These are phyloP conservation scores for Curvularia hawaiiensis DNA, from an alignment of 2,329 filamentous ascomycete genomes.

Conservation along the genomic window DNA sequence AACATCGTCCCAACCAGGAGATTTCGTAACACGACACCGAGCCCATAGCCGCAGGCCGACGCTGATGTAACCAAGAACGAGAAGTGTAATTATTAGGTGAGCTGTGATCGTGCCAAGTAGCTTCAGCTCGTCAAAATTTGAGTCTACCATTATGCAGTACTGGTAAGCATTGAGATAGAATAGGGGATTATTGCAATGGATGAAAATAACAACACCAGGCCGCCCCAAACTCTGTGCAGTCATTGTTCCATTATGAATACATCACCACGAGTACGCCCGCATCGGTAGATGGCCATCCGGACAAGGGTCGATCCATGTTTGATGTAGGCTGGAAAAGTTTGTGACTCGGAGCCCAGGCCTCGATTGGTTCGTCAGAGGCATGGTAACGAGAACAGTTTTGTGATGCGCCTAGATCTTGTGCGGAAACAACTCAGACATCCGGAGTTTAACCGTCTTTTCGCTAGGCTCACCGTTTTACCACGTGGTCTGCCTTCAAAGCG, in stretches of 20 bases:
- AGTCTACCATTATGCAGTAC: constrained; percentile 10
- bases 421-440: constrained; percentile 27
- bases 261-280: constrained; percentile 1
- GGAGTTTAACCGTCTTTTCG: constrained; percentile 20
- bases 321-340: constrained; percentile 22
- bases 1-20: constrained; percentile 43
- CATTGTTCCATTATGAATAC: constrained; percentile 23
- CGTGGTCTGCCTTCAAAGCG: constrained; percentile 1
- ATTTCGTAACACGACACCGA: constrained; percentile 39
- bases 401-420: constrained; percentile 19
- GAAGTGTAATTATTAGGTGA: constrained; percentile 31
- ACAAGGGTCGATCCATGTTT: constrained; percentile 13
- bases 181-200: neutral
- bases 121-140: constrained; percentile 24
- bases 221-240: neutral
- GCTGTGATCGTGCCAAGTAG: constrained; percentile 28
- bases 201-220: neutral
- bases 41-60: constrained; percentile 43
- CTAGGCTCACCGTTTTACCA: constrained; percentile 18
- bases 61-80: constrained; percentile 35
- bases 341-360: constrained; percentile 6
- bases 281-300: constrained; percentile 20
- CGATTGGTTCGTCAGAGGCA: constrained; percentile 16
- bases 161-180: constrained; percentile 6
- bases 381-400: constrained; percentile 15